Percentiles rank a stretch among this genome's conserved stretches.
Evolutionary conservation across 768 basidiomycete genomes (phyloP).

Genomic region (Cystofilobasidium capitatum): DNA sequence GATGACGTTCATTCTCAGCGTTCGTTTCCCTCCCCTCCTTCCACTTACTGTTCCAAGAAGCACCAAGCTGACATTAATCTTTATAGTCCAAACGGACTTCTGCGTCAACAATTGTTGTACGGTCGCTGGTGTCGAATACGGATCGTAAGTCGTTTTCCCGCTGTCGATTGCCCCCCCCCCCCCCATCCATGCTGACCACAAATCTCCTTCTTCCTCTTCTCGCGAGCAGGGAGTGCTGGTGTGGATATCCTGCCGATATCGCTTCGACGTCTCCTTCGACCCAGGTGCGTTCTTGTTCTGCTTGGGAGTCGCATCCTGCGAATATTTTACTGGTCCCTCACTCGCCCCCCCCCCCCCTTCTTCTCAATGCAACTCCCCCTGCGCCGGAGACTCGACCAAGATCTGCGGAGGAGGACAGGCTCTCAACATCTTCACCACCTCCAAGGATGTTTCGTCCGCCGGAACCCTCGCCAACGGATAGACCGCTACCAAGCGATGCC

Average conservation of each 20-base stretch:
- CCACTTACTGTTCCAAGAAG: too few species aligned
- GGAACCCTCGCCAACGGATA: background rate
- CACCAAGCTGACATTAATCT: too few species aligned
- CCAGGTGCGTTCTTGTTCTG: too few species aligned
- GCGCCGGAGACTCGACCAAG: conserved; percentile 14
- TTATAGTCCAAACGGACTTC: too few species aligned
- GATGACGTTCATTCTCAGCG: conserved; percentile 21
- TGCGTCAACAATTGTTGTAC: conserved; percentile 15
- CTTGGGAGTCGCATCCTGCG: too few species aligned
- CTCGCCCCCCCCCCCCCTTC: conserved; percentile 5
- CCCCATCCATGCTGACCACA: background rate
- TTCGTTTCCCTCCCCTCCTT: too few species aligned
- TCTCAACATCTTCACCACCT: conserved; percentile 19
- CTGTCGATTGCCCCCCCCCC: background rate
- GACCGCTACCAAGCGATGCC: background rate
- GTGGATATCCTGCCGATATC: too few species aligned
- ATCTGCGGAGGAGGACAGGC: conserved; percentile 28
- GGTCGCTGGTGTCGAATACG: conserved; percentile 18
- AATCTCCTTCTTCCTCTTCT: background rate
- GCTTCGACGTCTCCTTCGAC: too few species aligned
- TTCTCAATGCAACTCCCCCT: conserved; percentile 13
- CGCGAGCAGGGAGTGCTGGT: background rate
- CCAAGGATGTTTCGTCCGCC: background rate
- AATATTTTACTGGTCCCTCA: too few species aligned
- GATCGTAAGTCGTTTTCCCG: background rate